Percentiles rank a stretch among this genome's conserved stretches.
phyloP scores from a whole-genome alignment of 1,284 basidiomycete species.

The Amylostereum chailletii region DNA sequence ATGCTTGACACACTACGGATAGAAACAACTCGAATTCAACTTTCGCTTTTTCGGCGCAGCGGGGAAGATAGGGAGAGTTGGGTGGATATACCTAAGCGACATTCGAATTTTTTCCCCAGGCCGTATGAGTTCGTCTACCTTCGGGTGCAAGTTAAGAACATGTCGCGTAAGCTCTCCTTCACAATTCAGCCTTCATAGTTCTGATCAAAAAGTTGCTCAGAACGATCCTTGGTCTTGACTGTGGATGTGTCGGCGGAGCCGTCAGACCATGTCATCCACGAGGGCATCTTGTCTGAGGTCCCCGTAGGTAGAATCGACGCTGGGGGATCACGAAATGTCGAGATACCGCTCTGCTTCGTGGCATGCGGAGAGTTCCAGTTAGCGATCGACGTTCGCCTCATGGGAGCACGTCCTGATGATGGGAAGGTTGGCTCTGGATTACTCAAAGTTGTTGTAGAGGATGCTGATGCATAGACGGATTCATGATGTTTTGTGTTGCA shows the following conservation, averaged over 20 bases:
- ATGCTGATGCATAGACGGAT: constrained; percentile 3
- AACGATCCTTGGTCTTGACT: constrained; percentile 38
- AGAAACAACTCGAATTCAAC: constrained; percentile 50
- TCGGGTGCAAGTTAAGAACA: constrained; percentile 48
- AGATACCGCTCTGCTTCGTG: constrained; percentile 66
- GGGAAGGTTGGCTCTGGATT: constrained; percentile 8
- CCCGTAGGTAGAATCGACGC: constrained; percentile 47
- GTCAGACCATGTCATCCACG: constrained; percentile 56
- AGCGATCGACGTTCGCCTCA: constrained; percentile 41
- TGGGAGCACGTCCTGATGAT: constrained; percentile 9
- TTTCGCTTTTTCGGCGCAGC: constrained; percentile 38
- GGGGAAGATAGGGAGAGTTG: constrained; percentile 18
- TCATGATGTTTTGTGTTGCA: too few species aligned
- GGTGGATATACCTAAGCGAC: constrained; percentile 16
- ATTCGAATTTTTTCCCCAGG: constrained; percentile 35
- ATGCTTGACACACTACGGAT: constrained; percentile 72
- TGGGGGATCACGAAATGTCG: constrained; percentile 44
- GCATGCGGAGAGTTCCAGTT: constrained; percentile 68
- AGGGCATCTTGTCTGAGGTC: constrained; percentile 55
- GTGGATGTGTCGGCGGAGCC: constrained; percentile 50
- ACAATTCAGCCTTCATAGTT: neutral
- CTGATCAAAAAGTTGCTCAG: constrained; percentile 24
- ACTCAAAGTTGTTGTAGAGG: constrained; percentile 11
- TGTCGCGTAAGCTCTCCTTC: constrained; percentile 35
- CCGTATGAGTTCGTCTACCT: constrained; percentile 55